Evolutionary conservation across 805 yeast species (phyloP).

Genomic region (Candida glaebosa): DNA sequence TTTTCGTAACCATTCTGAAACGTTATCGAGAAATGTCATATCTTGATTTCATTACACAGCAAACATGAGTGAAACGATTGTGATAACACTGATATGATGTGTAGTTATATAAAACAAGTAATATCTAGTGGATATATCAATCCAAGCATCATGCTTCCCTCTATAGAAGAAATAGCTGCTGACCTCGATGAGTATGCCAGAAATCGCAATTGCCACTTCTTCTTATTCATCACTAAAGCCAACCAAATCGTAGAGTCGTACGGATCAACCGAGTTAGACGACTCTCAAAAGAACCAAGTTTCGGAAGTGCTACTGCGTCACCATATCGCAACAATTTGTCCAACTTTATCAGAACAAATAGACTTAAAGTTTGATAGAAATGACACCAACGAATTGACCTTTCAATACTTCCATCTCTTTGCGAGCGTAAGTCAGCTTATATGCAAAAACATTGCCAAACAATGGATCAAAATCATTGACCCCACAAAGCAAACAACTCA

Average conservation of each 20-base stretch:
- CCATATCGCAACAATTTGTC: conserved; percentile 6
- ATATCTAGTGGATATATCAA: no score
- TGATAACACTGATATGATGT: no score
- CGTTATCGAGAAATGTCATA: background rate
- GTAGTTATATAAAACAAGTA: no score
- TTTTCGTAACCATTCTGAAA: background rate
- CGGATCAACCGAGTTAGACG: conserved; percentile 4
- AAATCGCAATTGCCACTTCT: background rate
- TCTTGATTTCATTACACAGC: no score
- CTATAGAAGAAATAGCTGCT: no score
- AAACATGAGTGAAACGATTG: no score
- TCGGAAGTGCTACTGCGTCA: conserved; percentile 2
- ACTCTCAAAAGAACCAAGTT: conserved; percentile 4
- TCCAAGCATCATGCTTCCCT: no score
- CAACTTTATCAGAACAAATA: conserved; percentile 1
- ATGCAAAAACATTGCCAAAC: conserved; percentile 62
- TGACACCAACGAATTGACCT: conserved; percentile 6
- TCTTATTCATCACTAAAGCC: background rate
- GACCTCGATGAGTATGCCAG: no score
- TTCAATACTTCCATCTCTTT: conserved; percentile 17
- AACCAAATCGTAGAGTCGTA: background rate
- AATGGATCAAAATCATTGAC: conserved; percentile 64
- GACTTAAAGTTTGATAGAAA: background rate
- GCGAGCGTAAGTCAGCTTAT: conserved; percentile 19
- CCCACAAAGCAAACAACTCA: conserved; percentile 61